Evolutionary conservation across 495 filamentous ascomycete genomes (phyloP).

Genomic region (Penicillium egyptiacum): DNA sequence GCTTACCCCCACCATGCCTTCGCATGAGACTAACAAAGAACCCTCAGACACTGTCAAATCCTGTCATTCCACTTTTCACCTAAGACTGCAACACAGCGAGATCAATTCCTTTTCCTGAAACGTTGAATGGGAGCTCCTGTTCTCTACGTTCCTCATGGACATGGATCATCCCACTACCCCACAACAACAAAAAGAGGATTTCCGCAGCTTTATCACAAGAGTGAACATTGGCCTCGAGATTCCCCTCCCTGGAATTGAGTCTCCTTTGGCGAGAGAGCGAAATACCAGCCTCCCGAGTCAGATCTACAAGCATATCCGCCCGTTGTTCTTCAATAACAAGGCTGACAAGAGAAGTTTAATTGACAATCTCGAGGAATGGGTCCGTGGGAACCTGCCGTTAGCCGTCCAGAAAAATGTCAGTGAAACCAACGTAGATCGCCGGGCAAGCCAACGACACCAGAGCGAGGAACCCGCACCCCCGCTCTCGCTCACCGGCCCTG

Average conservation of each 20-base stretch:
- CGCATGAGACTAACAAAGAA: slow-evolving; percentile 1
- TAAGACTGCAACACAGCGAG: neutral
- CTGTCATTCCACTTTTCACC: neutral
- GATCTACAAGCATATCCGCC: slow-evolving; percentile 8
- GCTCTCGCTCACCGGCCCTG: neutral
- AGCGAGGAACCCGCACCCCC: neutral
- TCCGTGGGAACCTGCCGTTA: neutral
- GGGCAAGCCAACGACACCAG: neutral
- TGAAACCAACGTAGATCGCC: neutral
- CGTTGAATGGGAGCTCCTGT: neutral
- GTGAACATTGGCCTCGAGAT: slow-evolving; percentile 7
- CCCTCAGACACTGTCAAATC: neutral
- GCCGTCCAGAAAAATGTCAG: neutral
- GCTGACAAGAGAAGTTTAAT: neutral
- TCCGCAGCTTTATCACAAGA: neutral
- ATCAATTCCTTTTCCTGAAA: neutral
- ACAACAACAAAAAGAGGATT: slow-evolving; percentile 3
- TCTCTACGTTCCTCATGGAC: neutral
- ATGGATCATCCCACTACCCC: slow-evolving; percentile 1
- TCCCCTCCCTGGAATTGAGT: slow-evolving; percentile 4
- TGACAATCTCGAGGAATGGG: neutral
- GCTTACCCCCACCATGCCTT: neutral
- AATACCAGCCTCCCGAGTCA: neutral
- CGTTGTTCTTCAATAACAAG: slow-evolving; percentile 7
- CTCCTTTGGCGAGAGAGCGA: neutral